Evolutionary conservation across 257 asterid species (phyloP).

Genomic region (Jacaranda copaia): DNA sequence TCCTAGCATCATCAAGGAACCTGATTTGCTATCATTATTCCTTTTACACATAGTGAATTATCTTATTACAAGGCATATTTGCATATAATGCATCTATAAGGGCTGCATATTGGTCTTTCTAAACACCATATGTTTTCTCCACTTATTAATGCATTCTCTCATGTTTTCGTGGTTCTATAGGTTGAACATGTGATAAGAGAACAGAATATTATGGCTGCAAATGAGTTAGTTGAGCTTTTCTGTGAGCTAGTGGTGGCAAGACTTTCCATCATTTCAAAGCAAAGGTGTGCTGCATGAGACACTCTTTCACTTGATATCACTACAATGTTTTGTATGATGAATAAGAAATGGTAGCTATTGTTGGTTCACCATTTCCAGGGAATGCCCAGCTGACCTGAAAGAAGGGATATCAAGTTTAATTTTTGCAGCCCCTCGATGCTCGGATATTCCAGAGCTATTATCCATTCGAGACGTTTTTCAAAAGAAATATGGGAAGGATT

Average conservation of each 20-base stretch:
- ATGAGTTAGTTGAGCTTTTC: slow-evolving; percentile 93
- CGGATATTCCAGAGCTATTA: slow-evolving; percentile 88
- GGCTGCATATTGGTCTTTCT: slow-evolving; percentile 13
- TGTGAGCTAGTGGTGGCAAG: slow-evolving; percentile 89
- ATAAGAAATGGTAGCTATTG: slow-evolving; percentile 3
- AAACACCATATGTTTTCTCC: too few species aligned
- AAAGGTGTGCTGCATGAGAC: slow-evolving; percentile 53
- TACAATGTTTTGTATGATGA: background rate
- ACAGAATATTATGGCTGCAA: slow-evolving; percentile 91
- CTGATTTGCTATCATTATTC: background rate
- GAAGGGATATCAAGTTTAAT: slow-evolving; percentile 93
- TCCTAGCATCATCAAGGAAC: background rate
- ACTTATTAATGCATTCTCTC: background rate
- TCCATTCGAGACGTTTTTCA: slow-evolving; percentile 72
- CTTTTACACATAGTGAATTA: background rate
- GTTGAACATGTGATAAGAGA: slow-evolving; percentile 96
- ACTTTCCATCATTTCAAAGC: slow-evolving; percentile 83
- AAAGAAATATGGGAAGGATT: slow-evolving; percentile 93
- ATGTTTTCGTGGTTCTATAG: slow-evolving; percentile 44
- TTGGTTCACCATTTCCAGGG: slow-evolving; percentile 57
- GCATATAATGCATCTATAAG: background rate
- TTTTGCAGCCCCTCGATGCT: slow-evolving; percentile 97
- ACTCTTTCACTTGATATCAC: background rate
- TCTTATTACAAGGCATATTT: background rate
- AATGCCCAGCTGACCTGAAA: slow-evolving; percentile 93